A percentile compares a stretch with the other conserved stretches of the same genome.
These are phyloP conservation scores for Paxillus rubicundulus DNA, from an alignment of 768 basidiomycete genomes.

Conservation along the genomic window DNA sequence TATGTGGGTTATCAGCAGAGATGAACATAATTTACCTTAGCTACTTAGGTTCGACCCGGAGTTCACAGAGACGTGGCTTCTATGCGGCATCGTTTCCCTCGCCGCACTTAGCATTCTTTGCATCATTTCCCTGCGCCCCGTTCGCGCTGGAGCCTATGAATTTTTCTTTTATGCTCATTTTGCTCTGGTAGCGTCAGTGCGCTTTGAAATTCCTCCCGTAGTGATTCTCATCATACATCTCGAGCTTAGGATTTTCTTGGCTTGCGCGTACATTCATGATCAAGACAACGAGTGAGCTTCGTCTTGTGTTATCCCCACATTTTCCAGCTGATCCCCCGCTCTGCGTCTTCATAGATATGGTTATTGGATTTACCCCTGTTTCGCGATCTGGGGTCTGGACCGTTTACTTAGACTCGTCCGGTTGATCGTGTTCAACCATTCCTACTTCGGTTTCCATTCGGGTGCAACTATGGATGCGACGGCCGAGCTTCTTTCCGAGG, in stretches of 20 bases:
- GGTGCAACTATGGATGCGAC: conserved; percentile 30
- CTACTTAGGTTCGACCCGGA: conserved; percentile 2
- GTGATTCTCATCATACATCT: not conserved
- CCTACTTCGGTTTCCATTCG: conserved; percentile 29
- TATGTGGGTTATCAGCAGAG: not conserved
- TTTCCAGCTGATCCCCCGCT: conserved; percentile 40
- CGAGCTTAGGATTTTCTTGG: conserved; percentile 27
- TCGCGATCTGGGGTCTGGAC: conserved; percentile 54
- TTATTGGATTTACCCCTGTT: conserved; percentile 45
- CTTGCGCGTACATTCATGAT: conserved; percentile 33
- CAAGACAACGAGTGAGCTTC: conserved; percentile 2
- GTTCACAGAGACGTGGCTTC: conserved; percentile 16
- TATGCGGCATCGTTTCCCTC: conserved; percentile 32
- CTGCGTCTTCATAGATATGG: conserved; percentile 16
- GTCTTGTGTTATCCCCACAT: conserved; percentile 7
- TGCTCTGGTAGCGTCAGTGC: conserved; percentile 34
- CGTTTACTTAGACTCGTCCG: conserved; percentile 43
- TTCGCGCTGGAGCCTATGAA: conserved; percentile 46
- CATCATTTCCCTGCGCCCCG: conserved; percentile 45
- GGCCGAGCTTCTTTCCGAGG: conserved; percentile 42
- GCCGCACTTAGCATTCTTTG: conserved; percentile 41
- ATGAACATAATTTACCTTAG: not conserved
- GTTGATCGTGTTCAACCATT: conserved; percentile 40
- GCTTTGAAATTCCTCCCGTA: not conserved
- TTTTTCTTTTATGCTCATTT: conserved; percentile 48